phyloP scores from a whole-genome alignment of 768 basidiomycete genomes.

The Naganishia friedmannii region DNA sequence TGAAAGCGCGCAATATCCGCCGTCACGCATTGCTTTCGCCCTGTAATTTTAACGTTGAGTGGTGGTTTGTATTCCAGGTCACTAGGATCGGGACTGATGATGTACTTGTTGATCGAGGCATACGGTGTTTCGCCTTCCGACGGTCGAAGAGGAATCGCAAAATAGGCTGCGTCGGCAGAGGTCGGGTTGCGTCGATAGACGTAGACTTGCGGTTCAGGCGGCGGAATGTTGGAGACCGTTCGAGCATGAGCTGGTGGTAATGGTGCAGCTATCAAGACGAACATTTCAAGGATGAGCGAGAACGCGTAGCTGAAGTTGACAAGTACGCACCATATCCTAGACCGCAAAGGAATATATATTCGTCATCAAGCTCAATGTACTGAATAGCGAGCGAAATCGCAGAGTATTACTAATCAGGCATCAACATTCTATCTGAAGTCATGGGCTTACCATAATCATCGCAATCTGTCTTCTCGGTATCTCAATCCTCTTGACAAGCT shows the following conservation, averaged over 20 bases:
- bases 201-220: background rate
- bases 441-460: constrained; percentile 9
- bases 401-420: background rate
- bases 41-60: background rate
- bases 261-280: background rate
- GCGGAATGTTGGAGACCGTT: background rate
- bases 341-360: constrained; percentile 6
- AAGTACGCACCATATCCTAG: background rate
- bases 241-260: background rate
- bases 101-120: background rate
- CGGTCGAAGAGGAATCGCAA: background rate
- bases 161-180: background rate
- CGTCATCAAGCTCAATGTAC: constrained; percentile 19
- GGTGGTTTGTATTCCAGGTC: background rate
- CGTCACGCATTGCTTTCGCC: background rate
- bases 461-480: constrained; percentile 9
- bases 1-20: constrained; percentile 1
- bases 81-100: background rate
- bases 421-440: background rate
- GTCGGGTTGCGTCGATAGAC: constrained; percentile 14
- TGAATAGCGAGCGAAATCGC: background rate
- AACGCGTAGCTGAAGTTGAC: no score
- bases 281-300: no score
- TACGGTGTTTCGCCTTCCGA: background rate
- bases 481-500: background rate